Evolutionary conservation across 345 rosid genomes (phyloP).

Genomic region (Viola odorata): DNA sequence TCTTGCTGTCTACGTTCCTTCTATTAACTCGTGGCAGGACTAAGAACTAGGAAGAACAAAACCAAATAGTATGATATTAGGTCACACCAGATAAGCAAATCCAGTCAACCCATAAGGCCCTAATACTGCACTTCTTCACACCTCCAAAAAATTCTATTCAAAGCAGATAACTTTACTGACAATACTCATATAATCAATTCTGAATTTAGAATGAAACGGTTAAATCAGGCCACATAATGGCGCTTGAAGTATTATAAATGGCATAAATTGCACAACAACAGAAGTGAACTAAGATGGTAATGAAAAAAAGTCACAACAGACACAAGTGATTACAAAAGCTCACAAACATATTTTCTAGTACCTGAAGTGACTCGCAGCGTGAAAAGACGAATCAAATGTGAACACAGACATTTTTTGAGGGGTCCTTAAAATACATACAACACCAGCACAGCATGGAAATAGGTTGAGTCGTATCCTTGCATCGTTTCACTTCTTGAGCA

Average conservation of each 20-base stretch:
- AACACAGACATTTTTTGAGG: constrained; percentile 15
- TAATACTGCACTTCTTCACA: too few relatives aligned
- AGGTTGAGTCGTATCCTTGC: constrained; percentile 4
- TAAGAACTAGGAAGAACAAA: too few relatives aligned
- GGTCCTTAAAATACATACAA: constrained; percentile 16
- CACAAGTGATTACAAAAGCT: too few relatives aligned
- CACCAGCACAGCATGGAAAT: constrained; percentile 7
- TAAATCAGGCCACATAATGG: too few relatives aligned
- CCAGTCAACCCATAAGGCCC: too few relatives aligned
- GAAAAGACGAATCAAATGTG: constrained; percentile 21
- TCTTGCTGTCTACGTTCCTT: too few relatives aligned
- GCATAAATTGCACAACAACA: not conserved
- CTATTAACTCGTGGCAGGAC: too few relatives aligned
- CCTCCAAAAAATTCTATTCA: too few relatives aligned
- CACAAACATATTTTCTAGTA: constrained; percentile 7
- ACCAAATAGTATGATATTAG: too few relatives aligned
- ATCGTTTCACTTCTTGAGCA: constrained; percentile 44
- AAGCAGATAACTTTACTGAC: not conserved
- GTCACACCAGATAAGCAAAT: too few relatives aligned
- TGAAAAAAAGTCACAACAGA: constrained; percentile 5
- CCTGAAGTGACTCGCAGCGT: constrained; percentile 8
- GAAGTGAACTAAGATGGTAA: not conserved
- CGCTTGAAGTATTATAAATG: too few relatives aligned
- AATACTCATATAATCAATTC: not conserved
- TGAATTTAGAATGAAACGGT: not conserved